Evolutionary conservation across 805 yeast species (phyloP), one percentile per base, ranked within the genome.

Genomic region (Ogataea paraovalis): DNA sequence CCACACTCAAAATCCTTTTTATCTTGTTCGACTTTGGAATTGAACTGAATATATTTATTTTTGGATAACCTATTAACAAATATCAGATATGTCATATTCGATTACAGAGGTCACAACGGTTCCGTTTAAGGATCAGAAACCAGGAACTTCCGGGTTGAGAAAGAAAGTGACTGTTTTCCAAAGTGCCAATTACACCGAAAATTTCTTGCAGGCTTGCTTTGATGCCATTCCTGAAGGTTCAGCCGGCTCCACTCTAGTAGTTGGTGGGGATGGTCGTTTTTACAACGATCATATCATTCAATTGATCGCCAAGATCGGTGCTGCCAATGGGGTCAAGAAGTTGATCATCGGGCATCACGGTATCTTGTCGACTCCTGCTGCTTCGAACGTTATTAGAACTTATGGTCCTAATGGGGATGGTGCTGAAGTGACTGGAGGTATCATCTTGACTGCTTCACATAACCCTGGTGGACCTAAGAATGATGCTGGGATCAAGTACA

Each of bases 221-320:
- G 80, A 80, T 47, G 80, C 97, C 33, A 91, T 92, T 57, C 98
- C 98, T 19, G 96, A 92, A 66, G 97, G 97, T 25, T 70, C 83
- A 7, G 46, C 78, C 46, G 85, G 72, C 48, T 75, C 97, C 3
- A 80, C 85, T 3, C 72, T 92, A 50, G 97, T 91, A 1, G 83
- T 92, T 55, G 99, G 99, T 50, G 99, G 99, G 50, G 99, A 92
- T 66, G 98, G 98, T 41, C 83, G 99, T 58, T 92, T 74, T 74
- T 94, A 89, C 73, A 91, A 91, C 64, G 85, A 80, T 57, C 76
- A 74, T 40, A 91, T 90, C 37, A 79, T 94, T 59, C 87, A 89
- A 64, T 70, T 84, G 62, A 92, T 92, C 59, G 85, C 88, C 32
- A 70, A 81, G 56, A 87, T 92, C 45, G 85, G 87, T 50, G 95